Base-by-base conservation (phyloP, 2,329 filamentous ascomycete genomes). In the Thielaviopsis populi region DNA sequence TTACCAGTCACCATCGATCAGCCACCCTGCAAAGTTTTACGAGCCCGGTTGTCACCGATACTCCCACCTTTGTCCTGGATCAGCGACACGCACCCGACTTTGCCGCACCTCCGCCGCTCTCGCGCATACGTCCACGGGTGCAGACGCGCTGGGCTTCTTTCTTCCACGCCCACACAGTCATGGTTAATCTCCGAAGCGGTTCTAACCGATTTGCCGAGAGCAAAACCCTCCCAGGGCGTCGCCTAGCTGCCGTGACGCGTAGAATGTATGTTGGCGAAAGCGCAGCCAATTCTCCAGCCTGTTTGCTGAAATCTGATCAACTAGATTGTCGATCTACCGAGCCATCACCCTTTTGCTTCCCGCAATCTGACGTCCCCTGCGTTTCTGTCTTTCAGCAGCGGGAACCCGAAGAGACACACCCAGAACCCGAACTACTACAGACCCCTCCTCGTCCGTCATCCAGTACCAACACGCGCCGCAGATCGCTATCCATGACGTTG, bases 1-100 rank as follows among this genome's bases (percentile, higher is more conserved):
- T 87, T 56, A 91, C 88, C 19, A 91, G 88, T 72, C 87, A 91
- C 70, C 87, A 91, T 71, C 80, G 88, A 69, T 87, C 86, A 56
- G 84, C 83, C 41, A 89, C 86, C 1, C 75, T 89, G 33, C 83
- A 88, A 68, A 61, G 37, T 8, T 27, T 66, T 8, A 33, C 50
- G 2, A 62, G 58, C 37, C 59, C 53, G 8, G 59, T 27, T 37
- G 30, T 33, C 3, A 17, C 43, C 22, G 61, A 65, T 7, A 62
- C 54, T 42, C 59, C 65, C 6, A 41, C 19, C 8, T 66, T 64
- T 22, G 60, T 19, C 2, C 50, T 60, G 27, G 62, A 62, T 17
- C 60, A 48, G 40, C 54, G 50, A 6, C 66, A 63, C 43, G 41
- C 42, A 4, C 24, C 46, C 48, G 19, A 62, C n/a, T 37, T 48